Conservation (phyloP, 768 basidiomycete species). For the Kwoniella pini region DNA sequence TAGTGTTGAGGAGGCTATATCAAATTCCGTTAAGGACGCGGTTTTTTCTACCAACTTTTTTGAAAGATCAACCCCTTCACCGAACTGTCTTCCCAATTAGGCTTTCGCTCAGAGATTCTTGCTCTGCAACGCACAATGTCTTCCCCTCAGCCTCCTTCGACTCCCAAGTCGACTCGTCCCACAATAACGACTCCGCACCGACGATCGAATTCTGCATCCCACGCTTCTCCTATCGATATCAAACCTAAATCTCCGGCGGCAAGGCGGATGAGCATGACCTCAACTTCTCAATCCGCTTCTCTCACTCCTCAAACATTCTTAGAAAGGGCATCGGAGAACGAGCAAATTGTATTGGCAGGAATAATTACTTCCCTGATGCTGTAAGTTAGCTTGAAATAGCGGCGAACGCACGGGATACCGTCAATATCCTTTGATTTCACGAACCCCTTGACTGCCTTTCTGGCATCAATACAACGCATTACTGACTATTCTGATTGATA, state of each 20-base stretch:
- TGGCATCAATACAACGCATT: too few species aligned
- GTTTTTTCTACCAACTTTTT: too few species aligned
- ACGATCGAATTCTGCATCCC: conserved; percentile 12
- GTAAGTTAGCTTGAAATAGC: too few species aligned
- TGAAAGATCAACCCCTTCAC: background rate
- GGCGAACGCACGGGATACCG: too few species aligned
- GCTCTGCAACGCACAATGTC: conserved; percentile 3
- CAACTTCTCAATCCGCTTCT: conserved; percentile 28
- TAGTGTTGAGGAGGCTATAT: too few species aligned
- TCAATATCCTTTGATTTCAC: too few species aligned
- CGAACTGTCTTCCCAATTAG: too few species aligned
- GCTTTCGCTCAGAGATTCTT: too few species aligned
- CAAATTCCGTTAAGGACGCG: too few species aligned
- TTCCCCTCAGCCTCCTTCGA: conserved; percentile 8
- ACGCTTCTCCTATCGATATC: conserved; percentile 35
- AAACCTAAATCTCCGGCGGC: conserved; percentile 30
- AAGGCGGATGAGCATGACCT: conserved; percentile 36
- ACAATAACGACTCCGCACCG: conserved; percentile 16
- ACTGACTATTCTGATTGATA: too few species aligned
- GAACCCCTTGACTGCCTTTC: too few species aligned
- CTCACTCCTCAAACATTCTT: conserved; percentile 3
- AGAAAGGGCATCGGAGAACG: conserved; percentile 1
- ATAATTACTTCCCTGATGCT: conserved; percentile 12
- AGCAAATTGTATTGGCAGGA: conserved; percentile 17
- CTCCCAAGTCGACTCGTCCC: background rate